Evolutionary conservation across 768 basidiomycete genomes (phyloP).

Genomic region (Amanita inopinata): DNA sequence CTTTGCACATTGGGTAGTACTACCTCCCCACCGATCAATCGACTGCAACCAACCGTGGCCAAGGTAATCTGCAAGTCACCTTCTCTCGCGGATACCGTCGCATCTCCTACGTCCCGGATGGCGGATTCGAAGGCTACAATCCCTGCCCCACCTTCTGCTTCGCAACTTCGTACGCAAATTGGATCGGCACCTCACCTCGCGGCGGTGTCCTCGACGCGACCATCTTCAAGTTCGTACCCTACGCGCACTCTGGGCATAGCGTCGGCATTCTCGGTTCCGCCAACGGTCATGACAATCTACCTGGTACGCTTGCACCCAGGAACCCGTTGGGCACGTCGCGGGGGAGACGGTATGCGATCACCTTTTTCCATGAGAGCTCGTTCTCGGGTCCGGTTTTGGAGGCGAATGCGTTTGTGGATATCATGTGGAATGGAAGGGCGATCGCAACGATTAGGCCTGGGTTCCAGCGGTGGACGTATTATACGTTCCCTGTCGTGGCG

Average conservation of each 20-base stretch:
- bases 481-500: conserved; percentile 25
- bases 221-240: conserved; percentile 31
- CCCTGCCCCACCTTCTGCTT: conserved; percentile 33
- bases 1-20: conserved; percentile 23
- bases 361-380: conserved; percentile 32
- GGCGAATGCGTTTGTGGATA: conserved; percentile 25
- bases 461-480: conserved; percentile 28
- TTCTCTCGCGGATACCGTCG: conserved; percentile 39
- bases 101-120: conserved; percentile 27
- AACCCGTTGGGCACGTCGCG: conserved; percentile 23
- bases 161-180: conserved; percentile 24
- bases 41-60: conserved; percentile 36
- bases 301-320: conserved; percentile 29
- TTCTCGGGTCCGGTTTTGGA: conserved; percentile 26
- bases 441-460: conserved; percentile 26
- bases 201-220: conserved; percentile 32
- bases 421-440: conserved; percentile 33
- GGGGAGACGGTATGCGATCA: conserved; percentile 29
- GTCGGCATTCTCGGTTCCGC: conserved; percentile 36
- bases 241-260: conserved; percentile 30
- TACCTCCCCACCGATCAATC: conserved; percentile 31
- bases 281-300: conserved; percentile 22
- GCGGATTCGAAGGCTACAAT: conserved; percentile 33
- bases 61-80: conserved; percentile 34
- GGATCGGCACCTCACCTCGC: conserved; percentile 27